Percentiles rank a stretch among this genome's conserved stretches.
Evolutionary conservation across 345 rosid species (phyloP).

Genomic region (Corchorus capsularis): DNA sequence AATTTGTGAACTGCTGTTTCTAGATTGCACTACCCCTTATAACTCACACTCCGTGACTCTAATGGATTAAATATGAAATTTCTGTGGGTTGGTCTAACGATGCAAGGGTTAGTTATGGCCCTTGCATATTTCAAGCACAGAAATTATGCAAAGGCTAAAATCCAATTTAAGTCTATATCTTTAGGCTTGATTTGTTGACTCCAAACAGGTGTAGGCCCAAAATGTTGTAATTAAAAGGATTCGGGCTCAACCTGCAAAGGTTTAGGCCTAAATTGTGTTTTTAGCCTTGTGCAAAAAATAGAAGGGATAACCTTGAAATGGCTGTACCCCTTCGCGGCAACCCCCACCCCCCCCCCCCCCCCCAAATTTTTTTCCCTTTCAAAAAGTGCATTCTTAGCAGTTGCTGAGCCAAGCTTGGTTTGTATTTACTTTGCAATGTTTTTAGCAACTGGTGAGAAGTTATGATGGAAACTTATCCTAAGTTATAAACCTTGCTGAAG

Average conservation of each 20-base stretch:
- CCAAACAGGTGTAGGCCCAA: no score
- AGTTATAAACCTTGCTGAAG: background rate
- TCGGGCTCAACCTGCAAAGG: no score
- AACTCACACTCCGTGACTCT: background rate
- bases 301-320: no score
- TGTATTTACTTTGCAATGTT: background rate
- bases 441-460: background rate
- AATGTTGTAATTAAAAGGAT: no score
- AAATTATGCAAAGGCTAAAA: background rate
- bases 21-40: background rate
- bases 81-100: background rate
- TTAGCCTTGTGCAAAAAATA: no score
- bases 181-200: no score
- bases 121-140: background rate
- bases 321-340: no score
- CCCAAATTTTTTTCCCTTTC: no score
- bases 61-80: background rate
- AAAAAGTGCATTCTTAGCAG: background rate
- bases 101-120: background rate
- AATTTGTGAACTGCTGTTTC: background rate
- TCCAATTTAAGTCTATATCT: no score
- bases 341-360: no score
- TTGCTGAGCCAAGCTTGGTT: conserved; percentile 7
- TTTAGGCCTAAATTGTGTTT: no score
- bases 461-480: background rate